Conservation (phyloP, 1,284 basidiomycete genomes). For the Ganoderma leucocontextum region DNA sequence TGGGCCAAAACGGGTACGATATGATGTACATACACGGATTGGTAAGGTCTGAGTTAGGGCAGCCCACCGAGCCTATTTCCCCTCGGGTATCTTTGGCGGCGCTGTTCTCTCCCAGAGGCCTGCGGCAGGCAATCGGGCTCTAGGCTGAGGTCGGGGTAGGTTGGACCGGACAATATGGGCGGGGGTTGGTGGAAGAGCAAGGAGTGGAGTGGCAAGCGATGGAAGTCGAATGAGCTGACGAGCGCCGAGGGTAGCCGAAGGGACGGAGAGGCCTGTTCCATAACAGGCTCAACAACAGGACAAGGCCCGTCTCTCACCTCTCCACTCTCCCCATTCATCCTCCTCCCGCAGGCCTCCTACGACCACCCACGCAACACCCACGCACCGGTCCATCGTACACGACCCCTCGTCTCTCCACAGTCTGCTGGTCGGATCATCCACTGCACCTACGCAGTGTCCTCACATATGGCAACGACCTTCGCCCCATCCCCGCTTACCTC, state of each 20-base stretch:
- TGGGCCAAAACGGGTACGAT: constrained; percentile 14
- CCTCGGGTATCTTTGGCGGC: constrained; percentile 27
- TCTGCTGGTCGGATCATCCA: constrained; percentile 36
- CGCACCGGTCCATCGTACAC: constrained; percentile 9
- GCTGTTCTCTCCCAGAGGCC: constrained; percentile 1
- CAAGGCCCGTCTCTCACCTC: constrained; percentile 23
- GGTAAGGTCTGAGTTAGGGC: constrained; percentile 4
- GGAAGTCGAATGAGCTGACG: neutral
- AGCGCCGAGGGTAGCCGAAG: constrained; percentile 8
- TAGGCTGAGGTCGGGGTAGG: neutral
- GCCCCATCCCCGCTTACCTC: constrained; percentile 31
- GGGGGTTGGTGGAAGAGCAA: too few species aligned
- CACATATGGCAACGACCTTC: constrained; percentile 37
- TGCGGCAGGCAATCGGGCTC: neutral
- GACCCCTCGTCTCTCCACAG: constrained; percentile 16
- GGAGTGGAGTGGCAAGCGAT: neutral
- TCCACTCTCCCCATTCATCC: constrained; percentile 5
- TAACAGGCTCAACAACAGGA: constrained; percentile 27
- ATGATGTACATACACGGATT: constrained; percentile 6
- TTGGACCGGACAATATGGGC: neutral
- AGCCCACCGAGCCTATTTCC: constrained; percentile 28
- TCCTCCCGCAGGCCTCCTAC: constrained; percentile 17
- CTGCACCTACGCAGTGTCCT: constrained; percentile 23
- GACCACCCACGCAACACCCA: constrained; percentile 12
- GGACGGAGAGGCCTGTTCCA: constrained; percentile 23